phyloP scores from a whole-genome alignment of 2,329 filamentous ascomycete genomes.

The Exophiala mesophila region DNA sequence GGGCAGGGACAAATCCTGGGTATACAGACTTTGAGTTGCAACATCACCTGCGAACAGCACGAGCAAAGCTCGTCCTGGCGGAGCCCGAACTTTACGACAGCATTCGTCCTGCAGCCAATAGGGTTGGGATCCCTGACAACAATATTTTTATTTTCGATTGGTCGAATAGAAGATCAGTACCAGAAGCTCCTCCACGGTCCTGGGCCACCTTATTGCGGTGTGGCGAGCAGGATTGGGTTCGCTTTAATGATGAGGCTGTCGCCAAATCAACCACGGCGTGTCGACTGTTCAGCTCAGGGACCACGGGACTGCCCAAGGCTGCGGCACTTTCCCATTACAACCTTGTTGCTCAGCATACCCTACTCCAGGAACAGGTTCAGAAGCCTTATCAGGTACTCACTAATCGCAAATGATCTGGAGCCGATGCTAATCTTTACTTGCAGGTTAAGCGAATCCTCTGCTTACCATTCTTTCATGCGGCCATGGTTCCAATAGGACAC shows the following conservation, averaged over 20 bases:
- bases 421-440: background rate
- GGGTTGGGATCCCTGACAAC: slow-evolving; percentile 3
- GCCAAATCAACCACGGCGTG: slow-evolving; percentile 43
- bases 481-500: slow-evolving; percentile 12
- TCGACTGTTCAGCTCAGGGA: slow-evolving; percentile 53
- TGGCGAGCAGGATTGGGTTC: slow-evolving; percentile 40
- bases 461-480: slow-evolving; percentile 14
- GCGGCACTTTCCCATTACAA: slow-evolving; percentile 51
- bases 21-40: slow-evolving; percentile 45
- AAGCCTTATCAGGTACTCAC: slow-evolving; percentile 7
- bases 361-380: background rate
- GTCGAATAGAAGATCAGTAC: background rate
- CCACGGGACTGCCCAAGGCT: slow-evolving; percentile 57
- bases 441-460: slow-evolving; percentile 1
- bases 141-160: slow-evolving; percentile 10
- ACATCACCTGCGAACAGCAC: slow-evolving; percentile 43
- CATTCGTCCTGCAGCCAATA: slow-evolving; percentile 8
- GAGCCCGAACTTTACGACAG: slow-evolving; percentile 28
- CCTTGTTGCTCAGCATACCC: slow-evolving; percentile 45
- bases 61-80: slow-evolving; percentile 44
- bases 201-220: slow-evolving; percentile 11
- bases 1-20: slow-evolving; percentile 47
- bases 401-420: background rate
- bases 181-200: background rate
- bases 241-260: slow-evolving; percentile 36